Conservation (phyloP, 163 green algal genomes). For the Scenedesmus sp. region DNA sequence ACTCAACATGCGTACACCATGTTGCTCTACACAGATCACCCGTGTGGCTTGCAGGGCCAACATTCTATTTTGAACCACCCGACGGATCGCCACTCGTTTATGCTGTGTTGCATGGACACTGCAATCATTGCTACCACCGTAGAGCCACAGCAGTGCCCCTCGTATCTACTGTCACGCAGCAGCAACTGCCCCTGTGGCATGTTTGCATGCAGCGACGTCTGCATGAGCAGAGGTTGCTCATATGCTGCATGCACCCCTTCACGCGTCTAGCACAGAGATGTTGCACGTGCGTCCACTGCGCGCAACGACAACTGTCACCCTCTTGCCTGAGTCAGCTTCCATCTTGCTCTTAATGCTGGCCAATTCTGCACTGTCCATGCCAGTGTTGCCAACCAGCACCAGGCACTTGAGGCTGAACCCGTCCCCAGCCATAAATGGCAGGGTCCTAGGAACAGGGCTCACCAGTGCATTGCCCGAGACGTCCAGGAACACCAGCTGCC, state of each 20-base stretch:
- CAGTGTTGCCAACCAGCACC: neutral
- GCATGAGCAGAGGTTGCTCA: no score
- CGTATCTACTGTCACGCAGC: no score
- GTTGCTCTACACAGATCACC: no score
- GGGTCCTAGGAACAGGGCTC: neutral
- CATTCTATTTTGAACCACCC: no score
- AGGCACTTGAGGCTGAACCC: neutral
- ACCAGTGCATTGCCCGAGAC: neutral
- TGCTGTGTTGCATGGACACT: no score
- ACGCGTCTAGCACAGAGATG: neutral
- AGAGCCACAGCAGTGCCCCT: no score
- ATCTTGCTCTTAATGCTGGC: neutral
- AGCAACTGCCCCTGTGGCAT: no score
- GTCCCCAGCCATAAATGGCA: neutral
- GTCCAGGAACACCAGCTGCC: neutral
- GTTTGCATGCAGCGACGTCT: no score
- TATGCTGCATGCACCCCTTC: neutral
- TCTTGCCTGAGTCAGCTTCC: neutral
- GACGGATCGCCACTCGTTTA: no score
- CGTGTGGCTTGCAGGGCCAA: no score
- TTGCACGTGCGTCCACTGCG: neutral
- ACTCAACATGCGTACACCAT: no score
- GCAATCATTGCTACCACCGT: no score
- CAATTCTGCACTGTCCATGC: neutral
- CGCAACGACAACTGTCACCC: neutral